These are phyloP conservation scores for Phytopythium litorale DNA, from an alignment of 352 stramenopile genomes.

Conservation along the genomic window DNA sequence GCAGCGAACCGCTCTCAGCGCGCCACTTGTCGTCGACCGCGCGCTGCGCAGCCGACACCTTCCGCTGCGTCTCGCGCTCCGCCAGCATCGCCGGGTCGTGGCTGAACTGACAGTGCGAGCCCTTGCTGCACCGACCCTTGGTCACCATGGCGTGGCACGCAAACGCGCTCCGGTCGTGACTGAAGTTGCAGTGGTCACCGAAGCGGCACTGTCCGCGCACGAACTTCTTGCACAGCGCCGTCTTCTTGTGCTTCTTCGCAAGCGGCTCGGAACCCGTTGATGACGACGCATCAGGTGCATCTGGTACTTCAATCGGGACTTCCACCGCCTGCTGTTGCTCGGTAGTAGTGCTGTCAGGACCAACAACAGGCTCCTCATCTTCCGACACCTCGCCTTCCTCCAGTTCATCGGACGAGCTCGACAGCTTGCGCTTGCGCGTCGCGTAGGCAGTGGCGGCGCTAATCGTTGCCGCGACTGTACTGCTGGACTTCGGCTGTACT, in stretches of 20 bases:
- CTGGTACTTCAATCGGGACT: neutral
- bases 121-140: conserved; percentile 53
- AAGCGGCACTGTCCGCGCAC: conserved; percentile 58
- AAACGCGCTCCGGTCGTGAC: conserved; percentile 59
- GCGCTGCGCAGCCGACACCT: conserved; percentile 34
- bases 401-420: conserved; percentile 33
- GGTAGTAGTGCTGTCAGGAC: conserved; percentile 9
- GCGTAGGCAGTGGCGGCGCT: neutral
- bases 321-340: conserved; percentile 10
- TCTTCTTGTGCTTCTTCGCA: conserved; percentile 40
- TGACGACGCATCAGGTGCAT: neutral
- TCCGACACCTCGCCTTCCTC: conserved; percentile 64
- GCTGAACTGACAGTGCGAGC: conserved; percentile 54
- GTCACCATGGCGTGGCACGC: conserved; percentile 52
- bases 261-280: conserved; percentile 15
- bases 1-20: conserved; percentile 56
- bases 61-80: conserved; percentile 21
- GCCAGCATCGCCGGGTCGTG: conserved; percentile 40
- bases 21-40: conserved; percentile 57
- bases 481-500: conserved; percentile 4
- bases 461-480: neutral
- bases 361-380: conserved; percentile 24
- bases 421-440: conserved; percentile 50
- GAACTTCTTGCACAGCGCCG: conserved; percentile 64
- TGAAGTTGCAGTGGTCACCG: conserved; percentile 57